Evolutionary conservation across 169 alveolate genomes (phyloP).

Genomic region (Plasmodium gonderi): DNA sequence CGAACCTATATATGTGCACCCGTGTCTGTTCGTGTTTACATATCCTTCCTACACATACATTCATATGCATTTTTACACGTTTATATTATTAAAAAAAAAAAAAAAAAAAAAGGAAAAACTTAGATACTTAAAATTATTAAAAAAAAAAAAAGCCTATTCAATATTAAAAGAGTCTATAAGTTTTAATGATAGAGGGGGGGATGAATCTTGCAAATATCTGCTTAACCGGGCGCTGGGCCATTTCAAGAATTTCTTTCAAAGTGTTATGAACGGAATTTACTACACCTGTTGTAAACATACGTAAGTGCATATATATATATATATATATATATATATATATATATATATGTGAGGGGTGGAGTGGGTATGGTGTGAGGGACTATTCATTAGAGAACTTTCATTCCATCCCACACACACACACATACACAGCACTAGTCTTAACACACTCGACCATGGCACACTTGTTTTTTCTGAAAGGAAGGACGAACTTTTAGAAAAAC

Average conservation of each 20-base stretch:
- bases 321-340: background rate
- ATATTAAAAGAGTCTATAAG: background rate
- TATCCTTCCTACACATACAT: background rate
- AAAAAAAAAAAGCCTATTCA: background rate
- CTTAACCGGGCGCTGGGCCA: background rate
- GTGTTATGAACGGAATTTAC: background rate
- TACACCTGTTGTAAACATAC: too few relatives aligned
- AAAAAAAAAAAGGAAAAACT: background rate
- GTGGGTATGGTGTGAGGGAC: too few relatives aligned
- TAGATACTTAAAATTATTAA: background rate
- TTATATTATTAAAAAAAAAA: background rate
- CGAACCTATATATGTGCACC: background rate
- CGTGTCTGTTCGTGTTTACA: background rate
- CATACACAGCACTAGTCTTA: too few relatives aligned
- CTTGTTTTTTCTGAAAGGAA: background rate
- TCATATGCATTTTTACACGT: background rate
- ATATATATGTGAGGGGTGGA: too few relatives aligned
- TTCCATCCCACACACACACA: too few relatives aligned
- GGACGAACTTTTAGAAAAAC: slow-evolving; percentile 6
- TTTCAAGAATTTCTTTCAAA: background rate
- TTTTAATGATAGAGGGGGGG: background rate
- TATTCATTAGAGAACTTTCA: too few relatives aligned
- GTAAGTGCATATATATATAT: background rate
- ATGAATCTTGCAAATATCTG: background rate
- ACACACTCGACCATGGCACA: too few relatives aligned